Evolutionary conservation across 2,329 filamentous ascomycete genomes (phyloP), one percentile per base, ranked within the genome.

Genomic region (Rhinocladiella similis): DNA sequence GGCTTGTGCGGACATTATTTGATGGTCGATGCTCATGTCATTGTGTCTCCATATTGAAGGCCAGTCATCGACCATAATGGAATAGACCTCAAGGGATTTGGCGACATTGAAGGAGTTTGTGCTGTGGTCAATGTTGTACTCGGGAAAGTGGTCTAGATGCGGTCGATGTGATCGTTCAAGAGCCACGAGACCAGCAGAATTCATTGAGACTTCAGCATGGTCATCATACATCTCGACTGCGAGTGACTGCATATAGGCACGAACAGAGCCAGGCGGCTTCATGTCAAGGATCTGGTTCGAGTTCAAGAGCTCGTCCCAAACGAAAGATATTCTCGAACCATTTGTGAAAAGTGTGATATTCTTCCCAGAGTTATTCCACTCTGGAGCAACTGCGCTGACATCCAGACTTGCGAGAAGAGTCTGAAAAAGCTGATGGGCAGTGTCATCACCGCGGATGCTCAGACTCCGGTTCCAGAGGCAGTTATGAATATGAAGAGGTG

Each of bases 381-480:
- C 3, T 7, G 29, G 10, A 33, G 5, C 29, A 33, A 33, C 29
- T 33, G 6, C 29, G 29, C 68, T 61, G 18, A 69, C 68, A 54
- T 81, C 75, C 25, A 85, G 69, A 60, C 78, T 79, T 54, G 71
- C 74, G 16, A 77, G 77, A 2, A 78, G 74, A 48, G 81, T 81
- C 78, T 82, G 86, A 67, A 83, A 88, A 5, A 86, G 69, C 62
- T 86, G 80, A 12, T 84, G 78, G 6, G 80, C 78, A 1, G 79
- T 82, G 1, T 81, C 82, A 67, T 88, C 85, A 36, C 85, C 85
- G 22, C 80, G 75, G 61, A 88, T 83, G 14, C 85, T 73, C n/a
- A 87, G 64, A 48, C 76, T 77, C 6, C 77, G 78, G 13, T 74
- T 72, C 1, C 70, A 70, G 19, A 85, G 73, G 65, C 85, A 88